phyloP scores from a whole-genome alignment of 2,329 filamentous ascomycete species.

The Dryadomyces quercus-mongolicae region DNA sequence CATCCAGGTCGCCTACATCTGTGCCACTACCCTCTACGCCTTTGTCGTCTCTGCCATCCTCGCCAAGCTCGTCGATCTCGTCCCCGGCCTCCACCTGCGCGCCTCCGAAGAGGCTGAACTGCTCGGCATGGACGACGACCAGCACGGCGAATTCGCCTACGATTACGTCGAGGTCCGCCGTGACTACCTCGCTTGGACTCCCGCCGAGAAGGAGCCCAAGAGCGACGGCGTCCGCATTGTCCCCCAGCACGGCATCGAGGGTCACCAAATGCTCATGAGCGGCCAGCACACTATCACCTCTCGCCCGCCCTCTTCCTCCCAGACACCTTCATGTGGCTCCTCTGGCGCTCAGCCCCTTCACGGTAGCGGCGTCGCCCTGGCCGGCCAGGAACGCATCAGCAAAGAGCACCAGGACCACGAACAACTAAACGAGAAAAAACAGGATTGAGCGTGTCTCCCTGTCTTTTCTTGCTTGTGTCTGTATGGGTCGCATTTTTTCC shows the following conservation, averaged over 20 bases:
- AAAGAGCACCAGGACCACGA: not conserved
- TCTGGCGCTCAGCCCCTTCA: not conserved
- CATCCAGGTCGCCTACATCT: slow-evolving; percentile 68
- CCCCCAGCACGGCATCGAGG: slow-evolving; percentile 60
- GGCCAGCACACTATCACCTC: not conserved
- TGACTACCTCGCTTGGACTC: slow-evolving; percentile 81
- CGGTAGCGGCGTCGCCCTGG: not conserved
- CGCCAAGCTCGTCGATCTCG: slow-evolving; percentile 61
- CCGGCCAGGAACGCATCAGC: not conserved
- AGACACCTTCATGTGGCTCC: not conserved
- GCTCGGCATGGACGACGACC: slow-evolving; percentile 80
- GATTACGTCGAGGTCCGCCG: slow-evolving; percentile 83
- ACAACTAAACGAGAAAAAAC: not conserved
- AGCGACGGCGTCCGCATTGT: slow-evolving; percentile 43
- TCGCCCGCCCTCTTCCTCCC: not conserved
- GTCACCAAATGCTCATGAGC: slow-evolving; percentile 48
- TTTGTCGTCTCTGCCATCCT: slow-evolving; percentile 65
- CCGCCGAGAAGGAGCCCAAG: slow-evolving; percentile 54
- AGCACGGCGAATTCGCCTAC: slow-evolving; percentile 82
- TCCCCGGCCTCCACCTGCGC: slow-evolving; percentile 69
- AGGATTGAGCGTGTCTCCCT: not conserved
- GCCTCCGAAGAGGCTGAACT: slow-evolving; percentile 74
- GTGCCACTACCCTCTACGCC: slow-evolving; percentile 52
- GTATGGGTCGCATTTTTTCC: not conserved
- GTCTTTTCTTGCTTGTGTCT: not conserved